phyloP scores from a whole-genome alignment of 495 filamentous ascomycete species.

The Staphylotrichum tortipilum region DNA sequence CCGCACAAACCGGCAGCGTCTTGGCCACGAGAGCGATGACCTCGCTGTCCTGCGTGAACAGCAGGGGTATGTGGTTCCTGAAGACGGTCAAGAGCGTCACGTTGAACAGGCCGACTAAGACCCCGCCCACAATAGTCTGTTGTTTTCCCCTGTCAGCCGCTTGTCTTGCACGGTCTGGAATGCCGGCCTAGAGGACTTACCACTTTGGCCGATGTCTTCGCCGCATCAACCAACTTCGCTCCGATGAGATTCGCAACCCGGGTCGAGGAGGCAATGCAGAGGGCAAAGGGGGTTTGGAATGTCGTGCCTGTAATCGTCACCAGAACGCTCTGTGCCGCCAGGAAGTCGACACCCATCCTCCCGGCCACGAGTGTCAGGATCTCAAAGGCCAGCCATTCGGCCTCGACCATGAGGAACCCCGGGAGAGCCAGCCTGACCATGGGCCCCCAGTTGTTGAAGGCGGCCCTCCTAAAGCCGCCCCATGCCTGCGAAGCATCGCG shows the following conservation, averaged over 20 bases:
- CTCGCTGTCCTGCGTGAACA: conserved; percentile 74
- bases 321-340: conserved; percentile 56
- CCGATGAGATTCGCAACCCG: conserved; percentile 59
- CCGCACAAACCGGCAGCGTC: conserved; percentile 68
- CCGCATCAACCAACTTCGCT: conserved; percentile 60
- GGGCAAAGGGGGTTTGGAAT: conserved; percentile 54
- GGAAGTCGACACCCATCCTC: conserved; percentile 58
- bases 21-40: conserved; percentile 66
- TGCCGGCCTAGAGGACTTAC: conserved; percentile 25
- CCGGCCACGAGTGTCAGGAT: conserved; percentile 64
- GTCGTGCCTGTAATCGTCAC: conserved; percentile 46
- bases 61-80: conserved; percentile 58
- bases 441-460: conserved; percentile 71
- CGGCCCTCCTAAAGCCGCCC: conserved; percentile 69
- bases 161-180: no score
- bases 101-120: conserved; percentile 69
- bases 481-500: conserved; percentile 73
- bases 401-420: conserved; percentile 89
- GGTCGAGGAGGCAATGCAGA: conserved; percentile 55
- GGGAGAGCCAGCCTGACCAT: conserved; percentile 82
- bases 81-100: conserved; percentile 54
- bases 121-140: conserved; percentile 50
- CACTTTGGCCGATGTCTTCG: conserved; percentile 62
- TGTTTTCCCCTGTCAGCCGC: neutral
- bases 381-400: conserved; percentile 82